Evolutionary conservation across 192 early-diverging fungal genomes (phyloP).

Genomic region (Diversispora epigaea): DNA sequence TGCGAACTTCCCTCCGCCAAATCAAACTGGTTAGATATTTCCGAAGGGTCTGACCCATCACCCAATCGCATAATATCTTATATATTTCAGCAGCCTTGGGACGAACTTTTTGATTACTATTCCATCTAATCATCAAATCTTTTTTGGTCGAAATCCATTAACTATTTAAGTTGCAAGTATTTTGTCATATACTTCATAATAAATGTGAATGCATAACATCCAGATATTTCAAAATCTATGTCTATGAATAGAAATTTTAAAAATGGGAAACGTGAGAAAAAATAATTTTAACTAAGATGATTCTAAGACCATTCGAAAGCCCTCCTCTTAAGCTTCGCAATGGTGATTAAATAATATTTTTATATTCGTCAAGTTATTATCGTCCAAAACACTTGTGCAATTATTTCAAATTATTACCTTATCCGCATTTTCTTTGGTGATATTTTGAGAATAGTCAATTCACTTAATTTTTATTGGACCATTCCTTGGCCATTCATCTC

Average conservation of each 20-base stretch:
- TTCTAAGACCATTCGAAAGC: no score
- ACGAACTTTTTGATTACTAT: conserved; percentile 33
- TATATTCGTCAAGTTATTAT: no score
- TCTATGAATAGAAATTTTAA: not conserved
- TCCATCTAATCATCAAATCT: conserved; percentile 41
- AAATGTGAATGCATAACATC: not conserved
- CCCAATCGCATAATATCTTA: not conserved
- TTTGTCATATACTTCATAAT: conserved; percentile 25
- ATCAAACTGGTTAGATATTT: conserved; percentile 2
- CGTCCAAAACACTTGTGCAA: not conserved
- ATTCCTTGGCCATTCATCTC: not conserved
- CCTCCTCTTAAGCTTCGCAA: no score
- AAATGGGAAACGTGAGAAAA: not conserved
- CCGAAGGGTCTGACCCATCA: not conserved
- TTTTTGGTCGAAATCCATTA: conserved; percentile 37
- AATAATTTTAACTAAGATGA: not conserved
- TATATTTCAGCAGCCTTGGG: not conserved
- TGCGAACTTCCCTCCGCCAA: not conserved
- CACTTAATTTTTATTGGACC: conserved; percentile 1
- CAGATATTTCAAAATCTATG: not conserved
- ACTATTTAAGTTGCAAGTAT: conserved; percentile 32
- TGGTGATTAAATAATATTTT: no score
- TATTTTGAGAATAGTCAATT: not conserved
- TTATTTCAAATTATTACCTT: not conserved
- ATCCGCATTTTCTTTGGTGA: not conserved